These are phyloP conservation scores for Penicillium sclerotigenum DNA, from an alignment of 2,329 filamentous ascomycete species.

Conservation along the genomic window DNA sequence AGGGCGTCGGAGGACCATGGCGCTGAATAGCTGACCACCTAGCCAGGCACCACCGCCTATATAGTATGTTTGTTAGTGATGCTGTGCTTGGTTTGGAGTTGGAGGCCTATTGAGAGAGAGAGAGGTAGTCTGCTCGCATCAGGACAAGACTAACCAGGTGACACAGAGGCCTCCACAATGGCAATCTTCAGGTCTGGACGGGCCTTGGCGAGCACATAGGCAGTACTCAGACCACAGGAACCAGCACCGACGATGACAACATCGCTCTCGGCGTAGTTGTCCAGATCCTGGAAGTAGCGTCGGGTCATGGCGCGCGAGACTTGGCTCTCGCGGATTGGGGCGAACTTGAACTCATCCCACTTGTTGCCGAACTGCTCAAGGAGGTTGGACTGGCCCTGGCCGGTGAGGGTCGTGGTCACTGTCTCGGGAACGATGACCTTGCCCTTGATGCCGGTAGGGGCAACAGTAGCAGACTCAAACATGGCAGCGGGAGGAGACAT, in stretches of 20 bases:
- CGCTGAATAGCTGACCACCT: constrained; percentile 88
- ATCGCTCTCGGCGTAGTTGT: constrained; percentile 86
- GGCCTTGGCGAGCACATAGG: constrained; percentile 77
- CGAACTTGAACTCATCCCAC: constrained; percentile 80
- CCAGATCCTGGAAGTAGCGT: constrained; percentile 87
- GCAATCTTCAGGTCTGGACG: constrained; percentile 89
- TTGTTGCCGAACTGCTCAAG: constrained; percentile 67
- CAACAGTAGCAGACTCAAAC: constrained; percentile 48
- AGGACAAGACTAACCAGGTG: constrained; percentile 54
- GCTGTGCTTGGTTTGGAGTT: background rate
- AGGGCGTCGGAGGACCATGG: constrained; percentile 93
- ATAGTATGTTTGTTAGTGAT: constrained; percentile 5
- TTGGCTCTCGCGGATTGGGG: constrained; percentile 84
- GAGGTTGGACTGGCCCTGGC: constrained; percentile 51
- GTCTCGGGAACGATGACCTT: constrained; percentile 49
- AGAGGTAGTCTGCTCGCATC: background rate
- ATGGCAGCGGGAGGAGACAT: constrained; percentile 79
- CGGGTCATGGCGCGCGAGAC: constrained; percentile 91
- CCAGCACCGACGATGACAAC: constrained; percentile 91
- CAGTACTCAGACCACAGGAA: constrained; percentile 79
- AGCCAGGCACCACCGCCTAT: constrained; percentile 84
- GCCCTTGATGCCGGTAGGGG: constrained; percentile 39
- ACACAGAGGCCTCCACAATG: constrained; percentile 82
- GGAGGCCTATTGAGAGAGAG: background rate
- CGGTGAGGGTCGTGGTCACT: constrained; percentile 34